Evolutionary conservation across 495 filamentous ascomycete genomes (phyloP).

Genomic region (Tuber borchii): DNA sequence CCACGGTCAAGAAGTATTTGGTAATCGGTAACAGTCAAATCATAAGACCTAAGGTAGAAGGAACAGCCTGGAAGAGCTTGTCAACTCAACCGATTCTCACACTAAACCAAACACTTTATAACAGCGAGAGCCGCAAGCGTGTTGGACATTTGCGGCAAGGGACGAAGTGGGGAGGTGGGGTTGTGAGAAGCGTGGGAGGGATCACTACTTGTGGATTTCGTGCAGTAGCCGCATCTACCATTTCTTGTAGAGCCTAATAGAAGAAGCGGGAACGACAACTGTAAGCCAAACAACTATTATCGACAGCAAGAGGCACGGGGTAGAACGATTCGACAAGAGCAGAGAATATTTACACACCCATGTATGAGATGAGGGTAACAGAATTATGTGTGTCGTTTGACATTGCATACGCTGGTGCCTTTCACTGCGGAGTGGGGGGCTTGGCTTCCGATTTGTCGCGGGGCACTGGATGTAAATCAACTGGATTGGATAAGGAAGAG

Average conservation of each 20-base stretch:
- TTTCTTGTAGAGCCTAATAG: constrained; percentile 29
- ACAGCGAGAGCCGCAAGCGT: neutral
- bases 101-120: neutral
- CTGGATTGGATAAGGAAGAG: constrained; percentile 18
- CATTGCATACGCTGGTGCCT: constrained; percentile 35
- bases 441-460: constrained; percentile 38
- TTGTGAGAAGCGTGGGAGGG: constrained; percentile 6
- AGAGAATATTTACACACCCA: constrained; percentile 34
- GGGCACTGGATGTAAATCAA: constrained; percentile 21
- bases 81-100: constrained; percentile 11
- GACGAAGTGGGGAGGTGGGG: neutral
- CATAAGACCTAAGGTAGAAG: constrained; percentile 68
- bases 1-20: constrained; percentile 76
- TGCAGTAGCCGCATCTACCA: constrained; percentile 53
- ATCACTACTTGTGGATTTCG: constrained; percentile 50
- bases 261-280: constrained; percentile 16
- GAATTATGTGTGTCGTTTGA: constrained; percentile 37
- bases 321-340: constrained; percentile 38
- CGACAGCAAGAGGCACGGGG: constrained; percentile 30
- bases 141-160: neutral
- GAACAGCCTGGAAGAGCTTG: constrained; percentile 59
- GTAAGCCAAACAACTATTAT: constrained; percentile 28
- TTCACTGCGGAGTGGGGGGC: constrained; percentile 28
- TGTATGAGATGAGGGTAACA: constrained; percentile 39
- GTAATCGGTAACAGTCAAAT: constrained; percentile 66